Percentiles rank a stretch among this genome's conserved stretches.
Evolutionary conservation across 176 grass and related monocot genomes (phyloP).

Genomic region (Oropetium thomaeum): DNA sequence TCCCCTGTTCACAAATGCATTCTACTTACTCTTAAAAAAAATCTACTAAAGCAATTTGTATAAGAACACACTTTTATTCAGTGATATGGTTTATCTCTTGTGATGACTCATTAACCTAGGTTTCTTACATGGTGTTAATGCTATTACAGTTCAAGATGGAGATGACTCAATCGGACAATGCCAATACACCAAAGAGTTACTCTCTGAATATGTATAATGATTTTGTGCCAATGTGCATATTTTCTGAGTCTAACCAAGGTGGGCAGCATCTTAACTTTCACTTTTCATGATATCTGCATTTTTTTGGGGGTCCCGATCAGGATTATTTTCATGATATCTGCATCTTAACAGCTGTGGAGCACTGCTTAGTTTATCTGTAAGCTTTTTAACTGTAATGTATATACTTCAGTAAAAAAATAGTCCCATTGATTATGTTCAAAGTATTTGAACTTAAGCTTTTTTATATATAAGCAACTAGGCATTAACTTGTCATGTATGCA

Average conservation of each 20-base stretch:
- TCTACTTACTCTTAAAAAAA: not conserved
- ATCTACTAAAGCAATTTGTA: not conserved
- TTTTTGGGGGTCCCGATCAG: not conserved
- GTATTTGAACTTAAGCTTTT: not conserved
- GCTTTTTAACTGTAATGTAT: not conserved
- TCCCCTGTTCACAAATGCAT: not conserved
- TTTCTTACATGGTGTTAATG: conserved; percentile 33
- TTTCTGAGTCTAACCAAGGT: conserved; percentile 90
- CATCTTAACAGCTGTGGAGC: not conserved
- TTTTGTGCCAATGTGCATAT: conserved; percentile 80
- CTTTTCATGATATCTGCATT: not conserved
- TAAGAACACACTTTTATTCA: not conserved
- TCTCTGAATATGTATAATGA: conserved; percentile 92
- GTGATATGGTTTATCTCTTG: not conserved
- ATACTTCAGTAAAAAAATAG: not conserved
- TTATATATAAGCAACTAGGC: not conserved
- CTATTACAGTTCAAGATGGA: conserved; percentile 87
- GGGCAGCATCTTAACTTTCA: not conserved
- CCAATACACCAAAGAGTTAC: conserved; percentile 79
- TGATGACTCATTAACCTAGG: not conserved
- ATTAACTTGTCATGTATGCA: not conserved
- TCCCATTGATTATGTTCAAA: not conserved
- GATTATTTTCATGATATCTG: not conserved
- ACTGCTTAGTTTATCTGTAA: not conserved
- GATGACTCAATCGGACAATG: conserved; percentile 68